Percentiles rank a stretch among this genome's conserved stretches.
Conservation (phyloP, 306 rosid genomes). For the Pyrus betulifolia region DNA sequence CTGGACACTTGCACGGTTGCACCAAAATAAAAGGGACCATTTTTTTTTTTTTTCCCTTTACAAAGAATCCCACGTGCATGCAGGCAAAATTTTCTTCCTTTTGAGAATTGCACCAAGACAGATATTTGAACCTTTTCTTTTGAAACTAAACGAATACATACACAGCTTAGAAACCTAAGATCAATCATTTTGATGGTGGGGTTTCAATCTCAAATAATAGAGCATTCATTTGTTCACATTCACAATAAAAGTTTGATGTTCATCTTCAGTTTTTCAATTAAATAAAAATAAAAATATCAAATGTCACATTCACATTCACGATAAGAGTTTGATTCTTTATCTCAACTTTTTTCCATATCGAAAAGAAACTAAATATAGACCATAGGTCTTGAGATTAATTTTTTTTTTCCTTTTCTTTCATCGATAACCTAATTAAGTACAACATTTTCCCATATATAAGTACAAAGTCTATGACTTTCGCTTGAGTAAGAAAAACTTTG, state of each 20-base stretch:
- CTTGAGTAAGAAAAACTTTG: neutral
- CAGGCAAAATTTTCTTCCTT: neutral
- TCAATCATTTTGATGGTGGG: neutral
- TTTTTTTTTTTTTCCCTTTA: neutral
- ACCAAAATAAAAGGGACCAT: neutral
- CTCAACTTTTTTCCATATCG: too few species aligned
- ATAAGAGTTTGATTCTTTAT: neutral
- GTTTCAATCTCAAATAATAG: neutral
- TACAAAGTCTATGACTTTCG: neutral
- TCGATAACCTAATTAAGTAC: neutral
- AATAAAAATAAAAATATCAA: too few species aligned
- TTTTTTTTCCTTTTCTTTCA: neutral
- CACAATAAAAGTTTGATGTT: neutral
- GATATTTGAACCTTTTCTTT: neutral
- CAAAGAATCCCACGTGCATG: neutral
- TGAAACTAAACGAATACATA: neutral
- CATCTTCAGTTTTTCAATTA: neutral
- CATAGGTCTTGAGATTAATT: neutral
- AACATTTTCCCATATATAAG: neutral
- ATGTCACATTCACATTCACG: too few species aligned
- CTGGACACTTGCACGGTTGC: neutral
- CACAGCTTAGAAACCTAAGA: neutral
- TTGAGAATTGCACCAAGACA: neutral
- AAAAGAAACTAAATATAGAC: too few species aligned
- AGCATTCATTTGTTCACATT: neutral